Evolutionary conservation across 441 rosid genomes (phyloP).

Genomic region (Dalechampia spathulata): DNA sequence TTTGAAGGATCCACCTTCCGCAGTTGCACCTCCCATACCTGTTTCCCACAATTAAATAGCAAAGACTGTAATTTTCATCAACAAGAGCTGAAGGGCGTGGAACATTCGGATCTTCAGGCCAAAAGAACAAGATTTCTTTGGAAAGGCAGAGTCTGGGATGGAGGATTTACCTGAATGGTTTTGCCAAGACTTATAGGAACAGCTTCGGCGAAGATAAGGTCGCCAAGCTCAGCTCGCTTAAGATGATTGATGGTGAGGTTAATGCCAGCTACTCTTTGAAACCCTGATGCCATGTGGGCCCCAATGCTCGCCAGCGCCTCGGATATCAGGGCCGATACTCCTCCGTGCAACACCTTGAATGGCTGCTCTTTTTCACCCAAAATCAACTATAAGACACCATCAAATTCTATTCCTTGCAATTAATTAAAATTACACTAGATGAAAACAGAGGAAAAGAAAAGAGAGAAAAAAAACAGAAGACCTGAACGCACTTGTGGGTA

Average conservation of each 20-base stretch:
- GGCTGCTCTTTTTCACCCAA: slow-evolving; percentile 33
- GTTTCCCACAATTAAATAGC: not conserved
- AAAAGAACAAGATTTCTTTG: too few species aligned
- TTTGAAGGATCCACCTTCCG: slow-evolving; percentile 38
- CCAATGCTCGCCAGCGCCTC: slow-evolving; percentile 86
- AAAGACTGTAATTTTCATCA: too few species aligned
- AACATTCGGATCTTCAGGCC: too few species aligned
- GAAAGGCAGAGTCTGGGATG: too few species aligned
- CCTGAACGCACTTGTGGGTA: slow-evolving; percentile 56
- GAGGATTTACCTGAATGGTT: slow-evolving; percentile 53
- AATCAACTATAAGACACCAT: not conserved
- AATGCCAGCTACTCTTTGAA: slow-evolving; percentile 72
- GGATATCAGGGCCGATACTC: slow-evolving; percentile 80
- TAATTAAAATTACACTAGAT: too few species aligned
- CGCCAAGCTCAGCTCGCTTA: slow-evolving; percentile 68
- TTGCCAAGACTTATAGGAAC: slow-evolving; percentile 59
- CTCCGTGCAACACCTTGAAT: slow-evolving; percentile 90
- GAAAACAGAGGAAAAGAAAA: not conserved
- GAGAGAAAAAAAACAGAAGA: not conserved
- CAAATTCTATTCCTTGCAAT: too few species aligned
- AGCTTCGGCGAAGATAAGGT: slow-evolving; percentile 65
- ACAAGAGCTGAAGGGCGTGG: too few species aligned
- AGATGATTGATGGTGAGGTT: slow-evolving; percentile 75
- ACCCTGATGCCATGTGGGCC: slow-evolving; percentile 81
- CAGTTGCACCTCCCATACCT: slow-evolving; percentile 65